Conservation (phyloP, 2,329 filamentous ascomycete genomes). For the Sarocladium kiliense region DNA sequence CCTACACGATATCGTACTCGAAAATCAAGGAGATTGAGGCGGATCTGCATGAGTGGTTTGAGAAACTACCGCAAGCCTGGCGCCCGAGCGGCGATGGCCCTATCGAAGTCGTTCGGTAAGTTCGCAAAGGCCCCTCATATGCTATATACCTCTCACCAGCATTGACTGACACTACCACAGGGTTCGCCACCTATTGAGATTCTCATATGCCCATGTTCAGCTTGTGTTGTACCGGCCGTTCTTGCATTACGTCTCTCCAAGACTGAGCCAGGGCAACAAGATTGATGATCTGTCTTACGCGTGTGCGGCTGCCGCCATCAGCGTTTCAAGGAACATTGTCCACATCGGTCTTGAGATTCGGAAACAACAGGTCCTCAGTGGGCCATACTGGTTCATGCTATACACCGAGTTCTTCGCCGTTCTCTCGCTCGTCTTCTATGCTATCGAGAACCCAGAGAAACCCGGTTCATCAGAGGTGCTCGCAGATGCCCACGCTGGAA, state of each 20-base stretch:
- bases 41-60: conserved; percentile 59
- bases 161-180: conserved; percentile 22
- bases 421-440: conserved; percentile 73
- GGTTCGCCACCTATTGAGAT: conserved; percentile 69
- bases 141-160: background rate
- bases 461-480: conserved; percentile 72
- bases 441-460: conserved; percentile 74
- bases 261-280: conserved; percentile 47
- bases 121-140: conserved; percentile 5
- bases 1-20: conserved; percentile 58
- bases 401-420: conserved; percentile 82
- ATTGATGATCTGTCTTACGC: conserved; percentile 76
- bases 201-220: conserved; percentile 79
- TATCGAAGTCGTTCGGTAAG: conserved; percentile 70
- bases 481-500: conserved; percentile 78
- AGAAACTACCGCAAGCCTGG: conserved; percentile 66
- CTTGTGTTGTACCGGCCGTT: conserved; percentile 80
- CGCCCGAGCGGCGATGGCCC: conserved; percentile 74
- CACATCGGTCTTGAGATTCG: conserved; percentile 77
- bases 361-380: conserved; percentile 67
- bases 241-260: conserved; percentile 72
- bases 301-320: conserved; percentile 59
- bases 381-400: conserved; percentile 82
- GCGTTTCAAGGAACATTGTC: conserved; percentile 66
- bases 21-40: conserved; percentile 60